Conservation (phyloP, 208 protist species). For the Phytomonas sp. region DNA sequence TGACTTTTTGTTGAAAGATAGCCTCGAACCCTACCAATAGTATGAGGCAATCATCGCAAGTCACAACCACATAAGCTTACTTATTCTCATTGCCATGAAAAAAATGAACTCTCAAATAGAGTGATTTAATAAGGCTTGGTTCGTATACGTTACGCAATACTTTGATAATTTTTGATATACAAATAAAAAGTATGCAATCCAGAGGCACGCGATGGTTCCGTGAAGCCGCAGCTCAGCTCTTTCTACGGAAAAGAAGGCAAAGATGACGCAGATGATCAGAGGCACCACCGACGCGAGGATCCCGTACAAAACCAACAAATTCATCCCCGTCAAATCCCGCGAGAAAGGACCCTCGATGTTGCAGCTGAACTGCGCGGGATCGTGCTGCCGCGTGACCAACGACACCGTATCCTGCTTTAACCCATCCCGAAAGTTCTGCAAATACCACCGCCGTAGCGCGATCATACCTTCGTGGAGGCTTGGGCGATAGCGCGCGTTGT, state of each 20-base stretch:
- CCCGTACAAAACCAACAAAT: constrained; percentile 42
- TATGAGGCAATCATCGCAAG: no score
- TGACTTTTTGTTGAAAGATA: no score
- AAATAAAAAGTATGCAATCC: constrained; percentile 32
- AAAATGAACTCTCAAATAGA: not conserved
- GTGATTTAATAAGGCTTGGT: constrained; percentile 38
- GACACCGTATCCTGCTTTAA: constrained; percentile 71
- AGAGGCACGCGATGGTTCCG: constrained; percentile 21
- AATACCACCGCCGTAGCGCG: constrained; percentile 52
- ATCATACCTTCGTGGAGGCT: constrained; percentile 21
- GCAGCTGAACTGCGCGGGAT: constrained; percentile 35
- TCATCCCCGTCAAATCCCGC: constrained; percentile 54
- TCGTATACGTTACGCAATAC: constrained; percentile 59
- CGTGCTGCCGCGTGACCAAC: constrained; percentile 64
- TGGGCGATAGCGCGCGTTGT: constrained; percentile 6
- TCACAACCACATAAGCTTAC: no score
- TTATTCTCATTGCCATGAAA: no score
- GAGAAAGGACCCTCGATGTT: constrained; percentile 63
- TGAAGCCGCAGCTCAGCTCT: constrained; percentile 19
- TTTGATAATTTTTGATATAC: constrained; percentile 33
- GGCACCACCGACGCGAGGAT: constrained; percentile 25
- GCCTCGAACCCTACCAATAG: no score
- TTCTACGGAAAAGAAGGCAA: constrained; percentile 15
- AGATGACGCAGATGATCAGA: constrained; percentile 29
- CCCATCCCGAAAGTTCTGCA: constrained; percentile 80